Conservation (phyloP, 352 stramenopile genomes). For the Globisporangium lucens region DNA sequence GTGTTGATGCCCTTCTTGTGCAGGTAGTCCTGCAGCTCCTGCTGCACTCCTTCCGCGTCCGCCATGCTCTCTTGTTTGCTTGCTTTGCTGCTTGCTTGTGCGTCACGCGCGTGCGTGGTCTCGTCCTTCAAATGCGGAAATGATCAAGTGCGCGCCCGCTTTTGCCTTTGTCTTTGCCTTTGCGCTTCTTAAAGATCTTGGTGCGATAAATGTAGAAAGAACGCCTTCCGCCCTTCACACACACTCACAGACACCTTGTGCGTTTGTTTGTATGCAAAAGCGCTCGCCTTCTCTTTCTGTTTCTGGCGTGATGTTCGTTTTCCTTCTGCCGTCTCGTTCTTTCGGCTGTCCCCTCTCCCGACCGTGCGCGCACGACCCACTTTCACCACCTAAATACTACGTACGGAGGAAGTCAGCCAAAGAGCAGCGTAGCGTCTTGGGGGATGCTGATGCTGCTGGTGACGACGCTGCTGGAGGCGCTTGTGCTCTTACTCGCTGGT, state of each 20-base stretch:
- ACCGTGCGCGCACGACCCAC: background rate
- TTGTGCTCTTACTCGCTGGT: conserved; percentile 1
- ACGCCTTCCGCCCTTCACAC: background rate
- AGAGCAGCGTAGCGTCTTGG: conserved; percentile 5
- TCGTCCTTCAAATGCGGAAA: background rate
- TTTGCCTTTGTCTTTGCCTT: background rate
- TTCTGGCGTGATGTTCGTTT: conserved; percentile 3
- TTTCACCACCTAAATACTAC: background rate
- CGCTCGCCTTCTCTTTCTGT: background rate
- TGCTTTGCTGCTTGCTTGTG: background rate
- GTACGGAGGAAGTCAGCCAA: conserved; percentile 9
- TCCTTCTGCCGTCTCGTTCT: conserved; percentile 3
- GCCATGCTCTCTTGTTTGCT: conserved; percentile 38
- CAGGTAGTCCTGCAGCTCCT: conserved; percentile 90
- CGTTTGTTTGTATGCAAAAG: background rate
- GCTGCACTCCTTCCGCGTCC: conserved; percentile 84
- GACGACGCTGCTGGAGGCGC: background rate
- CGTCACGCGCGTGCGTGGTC: background rate
- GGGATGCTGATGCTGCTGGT: background rate
- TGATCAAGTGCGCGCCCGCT: background rate
- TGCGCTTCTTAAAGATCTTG: background rate
- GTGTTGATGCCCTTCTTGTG: conserved; percentile 92
- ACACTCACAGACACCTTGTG: background rate
- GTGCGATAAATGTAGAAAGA: conserved; percentile 4
- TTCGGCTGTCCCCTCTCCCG: conserved; percentile 2